Base-by-base conservation (phyloP, 2,329 filamentous ascomycete species). In the Spiromastix sp. region DNA sequence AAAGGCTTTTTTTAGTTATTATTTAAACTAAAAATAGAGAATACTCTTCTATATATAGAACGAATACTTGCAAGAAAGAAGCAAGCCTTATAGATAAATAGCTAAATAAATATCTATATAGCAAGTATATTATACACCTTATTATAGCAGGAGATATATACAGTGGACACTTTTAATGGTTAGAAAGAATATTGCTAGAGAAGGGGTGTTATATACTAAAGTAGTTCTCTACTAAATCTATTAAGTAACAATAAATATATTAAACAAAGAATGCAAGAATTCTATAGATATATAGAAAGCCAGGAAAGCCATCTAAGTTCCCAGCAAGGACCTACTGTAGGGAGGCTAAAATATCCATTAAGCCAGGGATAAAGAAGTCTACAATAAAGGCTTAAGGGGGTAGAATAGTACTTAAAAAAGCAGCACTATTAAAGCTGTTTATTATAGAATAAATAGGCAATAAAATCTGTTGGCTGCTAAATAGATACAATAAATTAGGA, bases 101-200 rank as follows among this genome's bases (percentile, higher is more conserved):
- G 38, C 17, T 40, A 37, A 13, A 36, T 13, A n/a, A 42, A 34
- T 32, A 32, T 21, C 19, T 21, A 32, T 19, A 13, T 10, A 15
- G 42, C 31, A 29, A 45, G 41, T 21, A 47, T 47, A 26, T 45
- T 27, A 25, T 47, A 47, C 20, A 26, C 41, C 40, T 45, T 36
- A 34, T 47, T 25, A 28, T 45, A 43, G 30, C 43, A 45, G 24
- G 27, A 42, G 39, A 47, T 15, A 39, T 43, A 31, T 10, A 47
- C 38, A 32, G 34, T 47, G 9, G 37, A 44, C 15, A 37, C 40
- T 44, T n/a, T 24, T 10, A 12, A 32, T 20, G 32, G 22, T 47
- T 15, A 45, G 44, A 34, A 33, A 32, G 5, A 41, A 35, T 30
- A 22, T 9, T 37, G n/a, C 38, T 7, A 32, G 15, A 36, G 30